Percentiles rank a stretch among this genome's conserved stretches.
These are phyloP conservation scores for Globisporangium heterothallicum DNA, from an alignment of 352 stramenopile genomes.

Conservation along the genomic window DNA sequence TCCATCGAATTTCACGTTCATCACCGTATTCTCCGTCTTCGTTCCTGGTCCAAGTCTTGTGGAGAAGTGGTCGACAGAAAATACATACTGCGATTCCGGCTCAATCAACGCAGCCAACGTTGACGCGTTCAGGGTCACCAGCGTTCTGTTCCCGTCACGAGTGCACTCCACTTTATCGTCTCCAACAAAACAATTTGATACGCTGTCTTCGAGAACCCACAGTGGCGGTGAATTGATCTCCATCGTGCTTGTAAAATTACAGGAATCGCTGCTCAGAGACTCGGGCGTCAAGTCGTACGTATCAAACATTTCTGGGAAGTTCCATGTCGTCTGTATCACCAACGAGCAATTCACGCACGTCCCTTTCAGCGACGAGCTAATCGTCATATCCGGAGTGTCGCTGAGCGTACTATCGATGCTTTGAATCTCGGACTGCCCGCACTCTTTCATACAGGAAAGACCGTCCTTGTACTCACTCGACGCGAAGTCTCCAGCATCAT, in stretches of 20 bases:
- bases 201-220: conserved; percentile 40
- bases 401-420: conserved; percentile 43
- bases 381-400: conserved; percentile 35
- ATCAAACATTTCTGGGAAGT: conserved; percentile 67
- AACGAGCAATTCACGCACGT: conserved; percentile 70
- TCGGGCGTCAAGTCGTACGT: conserved; percentile 48
- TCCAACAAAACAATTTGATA: conserved; percentile 32
- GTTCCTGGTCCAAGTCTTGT: conserved; percentile 53
- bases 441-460: conserved; percentile 46
- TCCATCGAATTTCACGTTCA: conserved; percentile 55
- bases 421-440: conserved; percentile 33
- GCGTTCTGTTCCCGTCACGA: conserved; percentile 49
- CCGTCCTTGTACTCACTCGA: conserved; percentile 32
- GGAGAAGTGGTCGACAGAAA: conserved; percentile 53
- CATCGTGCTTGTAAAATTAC: conserved; percentile 45
- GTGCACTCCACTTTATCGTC: conserved; percentile 31
- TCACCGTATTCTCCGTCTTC: conserved; percentile 42
- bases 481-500: conserved; percentile 22
- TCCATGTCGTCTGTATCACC: conserved; percentile 46
- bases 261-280: conserved; percentile 29
- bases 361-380: conserved; percentile 54
- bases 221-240: conserved; percentile 47
- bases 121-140: conserved; percentile 34
- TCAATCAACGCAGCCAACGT: conserved; percentile 34
- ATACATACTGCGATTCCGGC: conserved; percentile 35